Evolutionary conservation across 2,329 filamentous ascomycete genomes (phyloP).

Genomic region (Elsinoe ampelina): DNA sequence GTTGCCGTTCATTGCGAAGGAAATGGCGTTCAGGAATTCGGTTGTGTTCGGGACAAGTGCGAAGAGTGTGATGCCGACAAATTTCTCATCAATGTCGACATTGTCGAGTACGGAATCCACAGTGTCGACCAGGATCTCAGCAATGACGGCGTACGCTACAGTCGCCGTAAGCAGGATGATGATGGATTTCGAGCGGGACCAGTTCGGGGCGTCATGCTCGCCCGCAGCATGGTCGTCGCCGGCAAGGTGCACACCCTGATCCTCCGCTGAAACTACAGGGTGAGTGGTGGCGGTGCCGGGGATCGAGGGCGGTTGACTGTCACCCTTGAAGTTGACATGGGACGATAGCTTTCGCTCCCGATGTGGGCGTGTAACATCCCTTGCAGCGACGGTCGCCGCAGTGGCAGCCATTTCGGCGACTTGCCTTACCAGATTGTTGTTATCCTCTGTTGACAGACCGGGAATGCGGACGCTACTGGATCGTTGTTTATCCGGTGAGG

Average conservation of each 20-base stretch:
- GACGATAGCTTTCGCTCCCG: slow-evolving; percentile 36
- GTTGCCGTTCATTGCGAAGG: slow-evolving; percentile 99
- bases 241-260: slow-evolving; percentile 20
- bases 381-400: slow-evolving; percentile 75
- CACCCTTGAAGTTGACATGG: slow-evolving; percentile 31
- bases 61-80: slow-evolving; percentile 91
- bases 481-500: slow-evolving; percentile 34
- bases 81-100: slow-evolving; percentile 91
- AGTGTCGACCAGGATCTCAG: slow-evolving; percentile 92
- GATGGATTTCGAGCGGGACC: slow-evolving; percentile 84
- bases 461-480: slow-evolving; percentile 37
- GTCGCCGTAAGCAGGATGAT: slow-evolving; percentile 84
- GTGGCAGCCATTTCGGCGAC: slow-evolving; percentile 92
- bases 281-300: background rate
- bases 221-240: slow-evolving; percentile 48
- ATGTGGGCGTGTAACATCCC: slow-evolving; percentile 55
- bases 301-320: background rate
- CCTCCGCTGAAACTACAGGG: slow-evolving; percentile 22
- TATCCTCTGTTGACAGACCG: slow-evolving; percentile 73
- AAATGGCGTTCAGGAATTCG: slow-evolving; percentile 97
- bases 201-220: slow-evolving; percentile 97
- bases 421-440: slow-evolving; percentile 69
- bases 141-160: slow-evolving; percentile 88
- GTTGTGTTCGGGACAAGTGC: slow-evolving; percentile 96
- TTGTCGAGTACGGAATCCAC: slow-evolving; percentile 92